Base-by-base conservation (phyloP, 805 yeast species). In the Scheffersomyces ergatensis region DNA sequence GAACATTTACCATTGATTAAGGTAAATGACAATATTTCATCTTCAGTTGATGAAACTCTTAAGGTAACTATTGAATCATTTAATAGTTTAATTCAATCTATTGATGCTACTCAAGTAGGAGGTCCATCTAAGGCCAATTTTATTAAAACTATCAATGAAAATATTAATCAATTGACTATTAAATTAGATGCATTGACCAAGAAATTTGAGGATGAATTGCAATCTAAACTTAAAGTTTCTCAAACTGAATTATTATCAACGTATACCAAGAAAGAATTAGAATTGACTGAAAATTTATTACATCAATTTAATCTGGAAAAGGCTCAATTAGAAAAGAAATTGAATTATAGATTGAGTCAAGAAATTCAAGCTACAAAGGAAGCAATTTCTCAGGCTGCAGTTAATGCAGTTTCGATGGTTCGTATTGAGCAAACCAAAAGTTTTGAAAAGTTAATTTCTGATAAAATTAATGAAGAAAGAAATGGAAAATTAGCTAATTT, bases 401-500 rank as follows among this genome's bases (percentile, higher is more conserved):
- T 81, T 44, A 89, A 88, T 63, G 82, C 82, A 40, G 75, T 88
- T 23, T 69, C 80, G 8, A 71, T 84, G 57, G 78, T 83, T 42
- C 78, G 87, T 53, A 67, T 82, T 37, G 82, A 80, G 49, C 83
- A 85, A 51, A 79, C 88, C 43, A 76, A 82, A 49, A 81, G 55
- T 16, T 66, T 64, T 40, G 69, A 65, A 47, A 47, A 53, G 33
- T 54, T 63, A 47, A 48, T 66, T 43, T 51, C 57, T 43, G 58
- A 54, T n/a, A 58, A 48, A 42, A 49, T 62, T 29, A 63, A 69
- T 46, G 40, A 52, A 36, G 75, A 70, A 71, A 82, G 98, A 65
- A 73, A 82, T 47, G 88, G 89, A 20, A 82, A 93, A 57, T 77
- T 90, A 53, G 74, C 84, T 35, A 74, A 83, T 53, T 72, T 93